Base-by-base conservation (phyloP, 345 rosid species). In the Bruguiera gymnorhiza region DNA sequence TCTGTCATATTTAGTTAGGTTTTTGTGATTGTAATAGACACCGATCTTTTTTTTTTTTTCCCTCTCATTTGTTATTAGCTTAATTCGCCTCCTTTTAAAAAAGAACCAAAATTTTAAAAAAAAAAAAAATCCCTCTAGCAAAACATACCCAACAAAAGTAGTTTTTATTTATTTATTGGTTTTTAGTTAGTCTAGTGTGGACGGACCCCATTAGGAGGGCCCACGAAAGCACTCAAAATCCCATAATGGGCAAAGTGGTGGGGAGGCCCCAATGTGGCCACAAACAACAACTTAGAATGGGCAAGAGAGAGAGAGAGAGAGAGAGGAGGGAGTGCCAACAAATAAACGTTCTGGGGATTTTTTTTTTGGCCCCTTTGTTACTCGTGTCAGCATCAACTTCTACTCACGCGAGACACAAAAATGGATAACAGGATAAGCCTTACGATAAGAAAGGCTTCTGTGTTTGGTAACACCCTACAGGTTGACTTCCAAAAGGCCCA, bases 191-290 rank as follows among this genome's bases (percentile, higher is more conserved):
- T 10, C 15, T n/a, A 63, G 0, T 51, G 13, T 50, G 18, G 37
- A 73, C 67, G 78, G 75, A 20, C 46, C 82, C 72, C 78, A 60
- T 13, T 9, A 43, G 18, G 31, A 55, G 13, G 67, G 32, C 58
- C 11, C 61, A 57, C 32, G 75, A 74, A 54, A 73, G 78, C 78
- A 73, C 75, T 73, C 16, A 73, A 78, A 73, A 51, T 75, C 75
- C 70, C 76, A 73, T 30, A 39, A 37, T 52, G 51, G 43, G 73
- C 71, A 67, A 63, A 69, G 63, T 63, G n/a, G 26, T 55, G 39
- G 30, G 70, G 78, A 54, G 76, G 77, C 60, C 74, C 79, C 78
- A 80, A 73, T 48, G 80, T 63, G 73, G 13, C 70, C 52, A 66
- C 61, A 37, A 62, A 69, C 62, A 66, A 75, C 62, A 36, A 57